Evolutionary conservation across 2,329 filamentous ascomycete species (phyloP).

Genomic region (Arthrobotrys megalospora): DNA sequence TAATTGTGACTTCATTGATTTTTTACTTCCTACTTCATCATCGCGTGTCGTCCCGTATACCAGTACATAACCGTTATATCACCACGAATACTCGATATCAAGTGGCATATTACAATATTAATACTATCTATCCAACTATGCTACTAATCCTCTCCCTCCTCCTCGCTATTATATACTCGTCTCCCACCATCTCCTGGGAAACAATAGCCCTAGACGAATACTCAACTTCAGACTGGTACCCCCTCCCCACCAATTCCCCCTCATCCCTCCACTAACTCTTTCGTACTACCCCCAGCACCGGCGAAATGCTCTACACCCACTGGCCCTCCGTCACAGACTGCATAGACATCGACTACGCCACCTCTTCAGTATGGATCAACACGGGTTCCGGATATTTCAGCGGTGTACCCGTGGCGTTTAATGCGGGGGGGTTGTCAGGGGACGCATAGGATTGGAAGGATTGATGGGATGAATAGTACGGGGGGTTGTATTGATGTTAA

Average conservation of each 20-base stretch:
- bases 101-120: not conserved
- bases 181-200: constrained; percentile 8
- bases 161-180: not conserved
- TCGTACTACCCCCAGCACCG: constrained; percentile 29
- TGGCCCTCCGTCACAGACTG: constrained; percentile 53
- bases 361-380: constrained; percentile 43
- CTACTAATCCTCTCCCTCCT: not conserved
- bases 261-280: not conserved
- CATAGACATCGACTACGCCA: constrained; percentile 52
- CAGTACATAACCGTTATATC: too few species aligned
- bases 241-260: not conserved
- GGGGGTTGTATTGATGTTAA: constrained; percentile 43
- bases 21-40: too few species aligned
- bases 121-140: not conserved
- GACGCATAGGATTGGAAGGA: constrained; percentile 33
- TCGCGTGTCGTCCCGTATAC: too few species aligned
- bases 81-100: too few species aligned
- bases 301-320: constrained; percentile 51
- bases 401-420: constrained; percentile 34
- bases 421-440: constrained; percentile 4
- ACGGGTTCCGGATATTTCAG: constrained; percentile 45
- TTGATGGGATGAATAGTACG: constrained; percentile 34
- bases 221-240: constrained; percentile 40
- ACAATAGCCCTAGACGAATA: constrained; percentile 49
- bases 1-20: too few species aligned